Conservation (phyloP, 805 yeast species). For the Cyberlindnera maritima region DNA sequence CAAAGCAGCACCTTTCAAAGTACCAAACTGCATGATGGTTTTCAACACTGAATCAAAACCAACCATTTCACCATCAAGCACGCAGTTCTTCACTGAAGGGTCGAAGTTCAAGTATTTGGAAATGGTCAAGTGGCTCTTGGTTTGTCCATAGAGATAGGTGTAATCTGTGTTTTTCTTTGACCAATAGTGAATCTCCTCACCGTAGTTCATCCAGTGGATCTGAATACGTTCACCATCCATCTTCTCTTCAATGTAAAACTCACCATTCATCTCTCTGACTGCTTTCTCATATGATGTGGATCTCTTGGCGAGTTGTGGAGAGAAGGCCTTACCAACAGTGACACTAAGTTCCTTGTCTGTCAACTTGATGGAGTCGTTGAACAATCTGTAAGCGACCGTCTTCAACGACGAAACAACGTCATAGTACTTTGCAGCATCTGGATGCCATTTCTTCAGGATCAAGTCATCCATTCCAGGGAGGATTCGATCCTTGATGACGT, state of each 20-base stretch:
- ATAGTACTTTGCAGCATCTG: constrained; percentile 65
- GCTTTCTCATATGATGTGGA: constrained; percentile 49
- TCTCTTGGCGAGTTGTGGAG: constrained; percentile 73
- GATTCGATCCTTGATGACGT: constrained; percentile 58
- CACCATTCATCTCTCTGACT: constrained; percentile 41
- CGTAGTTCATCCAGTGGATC: constrained; percentile 57
- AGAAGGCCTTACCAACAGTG: constrained; percentile 44
- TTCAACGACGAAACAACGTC: constrained; percentile 65
- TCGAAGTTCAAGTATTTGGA: constrained; percentile 45
- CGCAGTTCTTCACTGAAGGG: constrained; percentile 34
- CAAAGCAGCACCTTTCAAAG: constrained; percentile 65
- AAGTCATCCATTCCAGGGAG: constrained; percentile 53
- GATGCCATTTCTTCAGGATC: constrained; percentile 67
- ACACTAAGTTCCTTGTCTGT: constrained; percentile 36
- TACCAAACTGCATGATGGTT: constrained; percentile 73
- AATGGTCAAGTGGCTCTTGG: constrained; percentile 47
- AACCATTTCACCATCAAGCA: constrained; percentile 90
- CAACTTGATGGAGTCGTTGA: constrained; percentile 47
- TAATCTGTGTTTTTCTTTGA: constrained; percentile 74
- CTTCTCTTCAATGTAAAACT: constrained; percentile 81
- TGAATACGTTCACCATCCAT: constrained; percentile 91
- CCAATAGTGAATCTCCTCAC: constrained; percentile 32
- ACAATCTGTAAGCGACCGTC: constrained; percentile 54
- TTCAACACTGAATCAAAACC: constrained; percentile 67
- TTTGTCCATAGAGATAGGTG: constrained; percentile 64